Percentiles rank a stretch among this genome's conserved stretches.
phyloP scores from a whole-genome alignment of 352 stramenopile species.

The Phytophthora crassamura region DNA sequence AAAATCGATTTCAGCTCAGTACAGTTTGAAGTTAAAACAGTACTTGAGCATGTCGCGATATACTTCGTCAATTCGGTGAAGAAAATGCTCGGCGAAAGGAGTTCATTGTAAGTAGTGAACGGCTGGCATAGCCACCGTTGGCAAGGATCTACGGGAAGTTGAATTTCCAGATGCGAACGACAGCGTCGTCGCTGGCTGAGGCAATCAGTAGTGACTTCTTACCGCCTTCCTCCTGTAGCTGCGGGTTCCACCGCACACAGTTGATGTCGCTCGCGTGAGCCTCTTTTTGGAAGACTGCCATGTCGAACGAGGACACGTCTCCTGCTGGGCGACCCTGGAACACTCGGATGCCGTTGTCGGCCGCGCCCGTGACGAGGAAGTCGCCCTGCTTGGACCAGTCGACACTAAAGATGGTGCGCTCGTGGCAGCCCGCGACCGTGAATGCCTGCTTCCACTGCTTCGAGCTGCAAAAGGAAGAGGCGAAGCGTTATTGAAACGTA shows the following conservation, averaged over 20 bases:
- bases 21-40: too few species aligned
- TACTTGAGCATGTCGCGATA: too few species aligned
- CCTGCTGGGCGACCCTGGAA: conserved; percentile 59
- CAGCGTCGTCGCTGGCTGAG: conserved; percentile 66
- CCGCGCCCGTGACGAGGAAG: conserved; percentile 89
- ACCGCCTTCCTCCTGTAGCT: conserved; percentile 29
- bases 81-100: neutral
- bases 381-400: conserved; percentile 92
- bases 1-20: too few species aligned
- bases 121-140: conserved; percentile 20
- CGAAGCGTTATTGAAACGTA: neutral
- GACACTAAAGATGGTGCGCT: conserved; percentile 92
- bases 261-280: conserved; percentile 82
- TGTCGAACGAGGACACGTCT: conserved; percentile 53
- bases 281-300: conserved; percentile 67
- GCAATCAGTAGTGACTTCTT: conserved; percentile 63
- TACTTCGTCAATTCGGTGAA: too few species aligned
- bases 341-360: conserved; percentile 92
- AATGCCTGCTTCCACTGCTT: conserved; percentile 89
- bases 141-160: conserved; percentile 23
- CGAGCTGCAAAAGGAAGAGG: conserved; percentile 24
- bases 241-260: conserved; percentile 80
- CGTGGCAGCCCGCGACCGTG: conserved; percentile 86
- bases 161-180: conserved; percentile 79
- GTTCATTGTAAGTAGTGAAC: neutral